These are phyloP conservation scores for Xerocomellus amylosporus DNA, from an alignment of 768 basidiomycete species.

Conservation along the genomic window DNA sequence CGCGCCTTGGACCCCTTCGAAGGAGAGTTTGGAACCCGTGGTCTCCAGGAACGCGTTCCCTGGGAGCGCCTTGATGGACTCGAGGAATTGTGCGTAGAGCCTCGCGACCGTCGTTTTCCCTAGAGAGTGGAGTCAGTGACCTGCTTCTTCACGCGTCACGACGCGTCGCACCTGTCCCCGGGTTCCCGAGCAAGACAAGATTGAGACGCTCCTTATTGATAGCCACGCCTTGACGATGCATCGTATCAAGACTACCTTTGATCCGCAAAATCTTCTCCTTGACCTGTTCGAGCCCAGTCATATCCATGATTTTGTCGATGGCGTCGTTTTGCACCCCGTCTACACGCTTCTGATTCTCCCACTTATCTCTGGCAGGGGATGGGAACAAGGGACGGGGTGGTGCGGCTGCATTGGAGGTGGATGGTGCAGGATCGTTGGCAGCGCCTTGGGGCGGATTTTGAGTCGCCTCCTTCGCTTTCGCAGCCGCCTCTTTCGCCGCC, in stretches of 20 bases:
- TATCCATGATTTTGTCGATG: constrained; percentile 66
- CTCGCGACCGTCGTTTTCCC: constrained; percentile 73
- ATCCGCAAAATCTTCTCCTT: constrained; percentile 58
- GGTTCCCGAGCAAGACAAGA: constrained; percentile 63
- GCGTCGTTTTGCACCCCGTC: constrained; percentile 50
- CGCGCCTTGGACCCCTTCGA: constrained; percentile 53
- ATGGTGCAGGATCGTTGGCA: constrained; percentile 1
- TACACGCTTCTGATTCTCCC: constrained; percentile 56
- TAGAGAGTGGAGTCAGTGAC: constrained; percentile 20
- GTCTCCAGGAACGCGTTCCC: constrained; percentile 58
- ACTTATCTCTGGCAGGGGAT: constrained; percentile 45
- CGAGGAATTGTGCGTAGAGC: constrained; percentile 60
- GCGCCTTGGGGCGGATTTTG: background rate
- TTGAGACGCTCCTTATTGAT: constrained; percentile 59
- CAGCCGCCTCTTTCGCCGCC: constrained; percentile 13
- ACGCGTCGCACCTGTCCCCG: constrained; percentile 58
- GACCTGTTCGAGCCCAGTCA: constrained; percentile 68
- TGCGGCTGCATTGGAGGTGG: background rate
- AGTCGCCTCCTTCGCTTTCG: constrained; percentile 1
- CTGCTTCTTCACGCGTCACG: background rate
- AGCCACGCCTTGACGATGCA: constrained; percentile 51
- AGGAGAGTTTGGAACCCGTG: constrained; percentile 57
- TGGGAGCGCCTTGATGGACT: constrained; percentile 53
- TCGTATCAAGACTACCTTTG: constrained; percentile 55
- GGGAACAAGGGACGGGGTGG: constrained; percentile 17